Conservation (phyloP, 1,284 basidiomycete species). For the Ceratobasidium sp. region DNA sequence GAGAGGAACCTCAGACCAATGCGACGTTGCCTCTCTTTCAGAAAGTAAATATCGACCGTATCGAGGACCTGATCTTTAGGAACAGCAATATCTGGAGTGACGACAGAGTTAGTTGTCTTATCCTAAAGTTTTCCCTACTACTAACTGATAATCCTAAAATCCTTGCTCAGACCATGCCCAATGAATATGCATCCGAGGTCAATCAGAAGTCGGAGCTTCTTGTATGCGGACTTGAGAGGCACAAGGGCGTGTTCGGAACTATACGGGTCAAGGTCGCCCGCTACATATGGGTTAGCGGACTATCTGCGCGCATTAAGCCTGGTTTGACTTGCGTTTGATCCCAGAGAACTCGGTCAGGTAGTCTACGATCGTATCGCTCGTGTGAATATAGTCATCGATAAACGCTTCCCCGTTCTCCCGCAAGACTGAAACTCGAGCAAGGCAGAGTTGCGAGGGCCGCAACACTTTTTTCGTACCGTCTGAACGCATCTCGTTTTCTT, state of each 20-base stretch:
- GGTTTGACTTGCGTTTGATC: slow-evolving; percentile 81
- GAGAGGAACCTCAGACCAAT: slow-evolving; percentile 93
- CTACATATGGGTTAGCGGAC: slow-evolving; percentile 58
- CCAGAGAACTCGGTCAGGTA: slow-evolving; percentile 98
- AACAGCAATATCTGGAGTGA: slow-evolving; percentile 84
- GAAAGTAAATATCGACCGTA: slow-evolving; percentile 94
- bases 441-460: slow-evolving; percentile 86
- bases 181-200: slow-evolving; percentile 97
- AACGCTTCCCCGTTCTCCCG: slow-evolving; percentile 90
- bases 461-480: slow-evolving; percentile 94
- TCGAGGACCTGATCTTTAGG: slow-evolving; percentile 96
- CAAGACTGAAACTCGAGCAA: slow-evolving; percentile 94
- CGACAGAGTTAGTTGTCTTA: background rate
- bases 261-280: slow-evolving; percentile 89
- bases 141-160: slow-evolving; percentile 98
- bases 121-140: slow-evolving; percentile 40
- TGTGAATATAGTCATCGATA: slow-evolving; percentile 98
- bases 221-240: slow-evolving; percentile 95
- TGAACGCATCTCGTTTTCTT: slow-evolving; percentile 93
- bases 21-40: slow-evolving; percentile 81
- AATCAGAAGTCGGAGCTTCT: slow-evolving; percentile 93
- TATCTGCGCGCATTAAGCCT: too few species aligned
- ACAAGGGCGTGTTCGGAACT: slow-evolving; percentile 89
- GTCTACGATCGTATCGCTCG: slow-evolving; percentile 93
- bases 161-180: slow-evolving; percentile 98